phyloP scores from a whole-genome alignment of 2,329 filamentous ascomycete species.

The Penicillium italicum region DNA sequence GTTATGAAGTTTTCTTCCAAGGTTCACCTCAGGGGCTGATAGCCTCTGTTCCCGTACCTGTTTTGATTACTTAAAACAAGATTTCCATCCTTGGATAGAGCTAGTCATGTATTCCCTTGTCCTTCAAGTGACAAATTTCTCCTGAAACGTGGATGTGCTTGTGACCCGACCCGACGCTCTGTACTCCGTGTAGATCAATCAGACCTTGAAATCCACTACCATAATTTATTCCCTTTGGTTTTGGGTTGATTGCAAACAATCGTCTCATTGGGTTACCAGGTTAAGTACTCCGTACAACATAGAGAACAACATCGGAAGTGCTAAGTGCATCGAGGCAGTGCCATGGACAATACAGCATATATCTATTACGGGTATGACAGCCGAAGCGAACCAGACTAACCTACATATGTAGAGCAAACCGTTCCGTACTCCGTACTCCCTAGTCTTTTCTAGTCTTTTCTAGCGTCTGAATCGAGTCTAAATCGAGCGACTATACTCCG shows the following conservation, averaged over 20 bases:
- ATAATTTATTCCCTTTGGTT: neutral
- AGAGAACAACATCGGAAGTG: neutral
- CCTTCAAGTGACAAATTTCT: neutral
- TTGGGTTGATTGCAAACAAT: neutral
- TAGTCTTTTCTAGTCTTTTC: slow-evolving; percentile 7
- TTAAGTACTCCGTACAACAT: neutral
- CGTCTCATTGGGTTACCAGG: neutral
- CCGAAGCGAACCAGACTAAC: neutral
- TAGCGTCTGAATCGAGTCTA: neutral
- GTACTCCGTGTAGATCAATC: slow-evolving; percentile 1
- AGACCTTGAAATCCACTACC: neutral
- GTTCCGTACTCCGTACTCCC: no score
- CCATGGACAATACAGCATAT: neutral
- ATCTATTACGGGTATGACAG: neutral
- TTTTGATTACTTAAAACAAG: neutral
- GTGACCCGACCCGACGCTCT: neutral
- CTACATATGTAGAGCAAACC: neutral
- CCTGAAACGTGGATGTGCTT: neutral
- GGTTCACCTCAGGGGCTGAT: neutral
- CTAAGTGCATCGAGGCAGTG: neutral
- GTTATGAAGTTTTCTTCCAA: neutral
- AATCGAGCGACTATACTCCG: neutral
- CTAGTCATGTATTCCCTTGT: neutral
- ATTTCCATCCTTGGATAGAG: neutral
- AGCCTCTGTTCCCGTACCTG: neutral